Conservation (phyloP, 2,329 filamentous ascomycete genomes). For the Fusarium sp. region DNA sequence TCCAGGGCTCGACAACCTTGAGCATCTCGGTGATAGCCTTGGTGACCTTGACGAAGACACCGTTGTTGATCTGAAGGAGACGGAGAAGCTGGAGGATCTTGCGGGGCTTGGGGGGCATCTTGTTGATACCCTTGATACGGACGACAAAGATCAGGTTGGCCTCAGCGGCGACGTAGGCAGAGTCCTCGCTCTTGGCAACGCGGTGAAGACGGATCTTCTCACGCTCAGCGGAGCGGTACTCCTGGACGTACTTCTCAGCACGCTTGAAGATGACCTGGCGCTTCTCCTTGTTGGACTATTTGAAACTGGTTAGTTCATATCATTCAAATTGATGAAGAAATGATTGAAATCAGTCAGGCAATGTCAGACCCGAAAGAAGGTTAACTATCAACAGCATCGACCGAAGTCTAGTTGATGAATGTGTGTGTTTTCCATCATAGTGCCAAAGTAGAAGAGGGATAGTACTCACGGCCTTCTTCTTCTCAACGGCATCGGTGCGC, state of each 20-base stretch:
- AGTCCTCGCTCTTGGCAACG: constrained; percentile 90
- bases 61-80: constrained; percentile 99
- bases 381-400: constrained; percentile 99
- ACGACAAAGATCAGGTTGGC: constrained; percentile 97
- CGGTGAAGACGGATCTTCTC: constrained; percentile 97
- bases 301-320: constrained; percentile 55
- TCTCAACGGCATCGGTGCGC: constrained; percentile 80
- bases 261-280: constrained; percentile 99
- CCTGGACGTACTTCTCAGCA: constrained; percentile 99
- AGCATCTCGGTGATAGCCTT: constrained; percentile 98
- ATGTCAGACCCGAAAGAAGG: constrained; percentile 99
- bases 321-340: constrained; percentile 31
- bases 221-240: constrained; percentile 98
- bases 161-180: constrained; percentile 94
- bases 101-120: constrained; percentile 99
- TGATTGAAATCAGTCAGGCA: constrained; percentile 50
- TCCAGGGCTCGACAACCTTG: constrained; percentile 98
- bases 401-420: constrained; percentile 88
- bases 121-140: constrained; percentile 99
- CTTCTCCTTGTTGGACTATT: constrained; percentile 97
- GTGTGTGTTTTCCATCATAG: constrained; percentile 88
- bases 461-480: constrained; percentile 90
- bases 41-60: constrained; percentile 96
- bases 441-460: constrained; percentile 50
- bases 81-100: constrained; percentile 99